Percentiles rank a stretch among this genome's conserved stretches.
Conservation (phyloP, 805 yeast genomes). For the Starmerella geochares region DNA sequence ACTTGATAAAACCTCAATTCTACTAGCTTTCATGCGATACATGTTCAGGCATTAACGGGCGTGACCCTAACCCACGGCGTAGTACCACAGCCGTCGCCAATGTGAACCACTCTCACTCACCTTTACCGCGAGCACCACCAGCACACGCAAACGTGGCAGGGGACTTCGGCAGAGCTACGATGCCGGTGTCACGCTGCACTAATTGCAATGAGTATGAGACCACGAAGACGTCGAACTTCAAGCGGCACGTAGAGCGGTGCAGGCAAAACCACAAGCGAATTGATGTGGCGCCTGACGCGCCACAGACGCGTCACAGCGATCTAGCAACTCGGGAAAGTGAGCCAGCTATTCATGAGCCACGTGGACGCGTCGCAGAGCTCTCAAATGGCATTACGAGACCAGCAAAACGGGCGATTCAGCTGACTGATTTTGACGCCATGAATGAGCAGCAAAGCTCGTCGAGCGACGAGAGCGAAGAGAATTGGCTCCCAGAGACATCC, state of each 20-base stretch:
- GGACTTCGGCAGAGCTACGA: not conserved
- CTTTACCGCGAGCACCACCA: too few species aligned
- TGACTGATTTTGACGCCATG: not conserved
- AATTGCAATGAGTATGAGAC: constrained; percentile 3
- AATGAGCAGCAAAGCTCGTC: not conserved
- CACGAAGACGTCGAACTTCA: constrained; percentile 7
- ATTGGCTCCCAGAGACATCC: not conserved
- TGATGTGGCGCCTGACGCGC: too few species aligned
- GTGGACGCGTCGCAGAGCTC: not conserved
- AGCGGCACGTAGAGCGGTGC: constrained; percentile 10
- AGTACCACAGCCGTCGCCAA: too few species aligned
- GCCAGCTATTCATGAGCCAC: not conserved
- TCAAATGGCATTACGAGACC: too few species aligned
- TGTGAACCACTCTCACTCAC: too few species aligned
- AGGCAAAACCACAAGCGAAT: not conserved
- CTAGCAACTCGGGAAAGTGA: too few species aligned
- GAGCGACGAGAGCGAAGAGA: not conserved
- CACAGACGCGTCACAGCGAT: not conserved
- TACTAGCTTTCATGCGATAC: too few species aligned
- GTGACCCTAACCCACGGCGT: too few species aligned
- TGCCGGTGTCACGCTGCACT: constrained; percentile 1
- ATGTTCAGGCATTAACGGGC: too few species aligned
- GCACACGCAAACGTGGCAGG: not conserved
- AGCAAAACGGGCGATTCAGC: not conserved
- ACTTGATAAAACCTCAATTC: too few species aligned